Percentiles rank a stretch among this genome's conserved stretches.
Conservation (phyloP, 495 filamentous ascomycete species). For the Trichoderma asperelloides region DNA sequence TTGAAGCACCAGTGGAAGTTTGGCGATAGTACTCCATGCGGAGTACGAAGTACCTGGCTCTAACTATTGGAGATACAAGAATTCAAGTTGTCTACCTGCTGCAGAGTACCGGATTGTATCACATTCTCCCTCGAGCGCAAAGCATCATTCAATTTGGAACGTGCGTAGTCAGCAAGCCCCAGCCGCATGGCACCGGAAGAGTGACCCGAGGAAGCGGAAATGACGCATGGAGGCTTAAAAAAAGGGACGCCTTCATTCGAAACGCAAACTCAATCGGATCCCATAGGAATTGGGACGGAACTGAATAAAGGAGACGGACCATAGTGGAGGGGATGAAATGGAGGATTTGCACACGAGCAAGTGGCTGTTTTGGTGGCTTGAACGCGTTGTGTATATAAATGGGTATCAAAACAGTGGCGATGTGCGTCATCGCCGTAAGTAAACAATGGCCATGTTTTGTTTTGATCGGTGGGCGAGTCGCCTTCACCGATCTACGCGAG, state of each 20-base stretch:
- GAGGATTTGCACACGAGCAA: not conserved
- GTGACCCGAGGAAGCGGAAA: not conserved
- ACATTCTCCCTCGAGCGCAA: not conserved
- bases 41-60: too few relatives aligned
- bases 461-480: not conserved
- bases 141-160: not conserved
- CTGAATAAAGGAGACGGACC: not conserved
- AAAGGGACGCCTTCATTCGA: not conserved
- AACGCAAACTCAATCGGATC: not conserved
- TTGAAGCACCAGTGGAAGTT: too few relatives aligned
- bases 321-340: not conserved
- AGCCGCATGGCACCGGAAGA: not conserved
- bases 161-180: not conserved
- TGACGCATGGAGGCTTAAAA: not conserved
- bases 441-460: conserved; percentile 1
- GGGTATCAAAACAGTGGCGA: not conserved
- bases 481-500: not conserved
- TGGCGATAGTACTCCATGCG: too few relatives aligned
- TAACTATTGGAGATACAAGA: not conserved
- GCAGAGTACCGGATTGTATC: not conserved
- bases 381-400: not conserved
- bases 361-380: not conserved
- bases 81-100: not conserved
- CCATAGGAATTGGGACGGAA: not conserved
- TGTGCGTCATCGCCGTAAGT: not conserved